These are phyloP conservation scores for Grosmannia penicillata DNA, from an alignment of 2,329 filamentous ascomycete species.

Conservation along the genomic window DNA sequence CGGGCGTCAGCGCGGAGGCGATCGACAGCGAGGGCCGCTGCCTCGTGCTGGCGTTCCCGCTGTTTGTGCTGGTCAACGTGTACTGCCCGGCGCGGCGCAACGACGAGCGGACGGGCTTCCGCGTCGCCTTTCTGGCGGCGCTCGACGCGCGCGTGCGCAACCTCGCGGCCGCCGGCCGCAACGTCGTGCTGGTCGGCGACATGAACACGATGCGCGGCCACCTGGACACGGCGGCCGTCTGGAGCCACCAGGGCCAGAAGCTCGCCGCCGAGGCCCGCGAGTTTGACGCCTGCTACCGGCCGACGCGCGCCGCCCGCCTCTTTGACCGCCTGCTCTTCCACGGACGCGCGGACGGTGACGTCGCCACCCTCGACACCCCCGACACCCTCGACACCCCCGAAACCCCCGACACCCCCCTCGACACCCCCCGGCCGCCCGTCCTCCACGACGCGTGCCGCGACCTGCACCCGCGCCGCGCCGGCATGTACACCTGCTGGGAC, in stretches of 20 bases:
- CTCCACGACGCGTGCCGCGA: conserved; percentile 73
- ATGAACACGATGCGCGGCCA: conserved; percentile 61
- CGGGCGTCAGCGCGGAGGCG: conserved; percentile 48
- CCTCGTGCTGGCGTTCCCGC: conserved; percentile 81
- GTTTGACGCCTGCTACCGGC: conserved; percentile 53
- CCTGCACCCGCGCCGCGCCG: conserved; percentile 63
- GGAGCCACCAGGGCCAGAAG: conserved; percentile 30
- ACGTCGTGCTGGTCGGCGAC: conserved; percentile 75
- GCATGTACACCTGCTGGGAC: conserved; percentile 98
- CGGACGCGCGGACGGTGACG: conserved; percentile 42
- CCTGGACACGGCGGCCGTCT: conserved; percentile 61
- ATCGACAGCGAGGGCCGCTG: conserved; percentile 89
- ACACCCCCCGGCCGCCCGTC: conserved; percentile 30
- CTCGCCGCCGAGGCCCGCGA: conserved; percentile 56
- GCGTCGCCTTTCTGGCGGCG: conserved; percentile 62
- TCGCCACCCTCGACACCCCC: conserved; percentile 26
- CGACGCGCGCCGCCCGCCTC: conserved; percentile 54
- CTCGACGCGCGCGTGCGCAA: conserved; percentile 79
- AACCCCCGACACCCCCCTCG: not conserved
- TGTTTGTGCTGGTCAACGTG: conserved; percentile 83
- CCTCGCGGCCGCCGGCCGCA: conserved; percentile 63
- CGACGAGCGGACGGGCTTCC: conserved; percentile 66
- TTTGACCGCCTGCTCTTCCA: conserved; percentile 76
- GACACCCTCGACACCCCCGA: not conserved
- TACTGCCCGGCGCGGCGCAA: conserved; percentile 87